Percentiles rank a stretch among this genome's conserved stretches.
Conservation (phyloP, 2,329 filamentous ascomycete genomes). For the Elsinoe arachidis region DNA sequence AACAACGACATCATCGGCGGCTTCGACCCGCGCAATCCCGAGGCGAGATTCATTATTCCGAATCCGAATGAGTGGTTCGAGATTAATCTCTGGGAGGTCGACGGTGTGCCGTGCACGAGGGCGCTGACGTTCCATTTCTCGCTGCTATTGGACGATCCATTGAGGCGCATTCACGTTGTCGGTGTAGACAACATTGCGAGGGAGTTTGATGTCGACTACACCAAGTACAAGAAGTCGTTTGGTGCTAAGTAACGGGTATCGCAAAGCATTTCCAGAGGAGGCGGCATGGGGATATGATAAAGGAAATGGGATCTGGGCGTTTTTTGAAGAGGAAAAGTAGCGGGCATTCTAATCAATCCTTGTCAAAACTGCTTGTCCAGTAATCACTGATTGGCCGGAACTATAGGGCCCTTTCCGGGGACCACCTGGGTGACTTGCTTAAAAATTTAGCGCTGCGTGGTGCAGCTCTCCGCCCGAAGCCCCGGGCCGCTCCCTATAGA, state of each 20-base stretch:
- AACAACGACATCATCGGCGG: conserved; percentile 2
- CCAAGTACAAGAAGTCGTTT: neutral
- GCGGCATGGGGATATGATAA: too few relatives aligned
- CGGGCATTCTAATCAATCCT: too few relatives aligned
- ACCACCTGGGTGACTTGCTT: too few relatives aligned
- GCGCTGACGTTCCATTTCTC: neutral
- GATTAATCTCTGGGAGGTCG: neutral
- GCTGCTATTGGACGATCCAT: neutral
- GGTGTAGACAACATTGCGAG: neutral
- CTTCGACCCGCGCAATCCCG: neutral
- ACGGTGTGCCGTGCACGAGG: neutral
- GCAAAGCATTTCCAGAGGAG: too few relatives aligned
- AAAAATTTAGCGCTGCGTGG: too few relatives aligned
- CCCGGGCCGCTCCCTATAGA: too few relatives aligned
- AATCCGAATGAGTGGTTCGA: conserved; percentile 5
- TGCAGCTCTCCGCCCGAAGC: too few relatives aligned
- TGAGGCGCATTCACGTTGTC: neutral
- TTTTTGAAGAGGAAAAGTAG: too few relatives aligned
- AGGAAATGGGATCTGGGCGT: too few relatives aligned
- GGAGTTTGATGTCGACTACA: neutral
- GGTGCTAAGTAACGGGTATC: neutral
- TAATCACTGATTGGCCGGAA: too few relatives aligned
- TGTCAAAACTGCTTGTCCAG: too few relatives aligned
- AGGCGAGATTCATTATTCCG: neutral
- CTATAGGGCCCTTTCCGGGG: too few relatives aligned